A percentile compares a stretch with the other conserved stretches of the same genome.
phyloP scores from a whole-genome alignment of 305 asterid genomes.

The Euphrasia arctica region DNA sequence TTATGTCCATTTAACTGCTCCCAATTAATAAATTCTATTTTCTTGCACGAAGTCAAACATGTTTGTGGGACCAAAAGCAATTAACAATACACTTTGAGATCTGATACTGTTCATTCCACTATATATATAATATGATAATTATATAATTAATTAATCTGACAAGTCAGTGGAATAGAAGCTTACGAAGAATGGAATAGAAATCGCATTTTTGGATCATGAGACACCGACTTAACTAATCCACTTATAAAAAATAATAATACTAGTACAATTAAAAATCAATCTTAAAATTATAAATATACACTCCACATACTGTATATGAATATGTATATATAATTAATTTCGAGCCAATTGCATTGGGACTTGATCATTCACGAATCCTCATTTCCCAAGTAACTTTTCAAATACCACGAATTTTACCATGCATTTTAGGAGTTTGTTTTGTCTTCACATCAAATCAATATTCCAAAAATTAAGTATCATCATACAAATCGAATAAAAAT shows the following conservation, averaged over 20 bases:
- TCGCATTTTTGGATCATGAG: conserved; percentile 81
- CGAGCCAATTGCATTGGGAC: conserved; percentile 50
- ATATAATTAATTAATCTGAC: conserved; percentile 51
- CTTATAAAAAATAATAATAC: conserved; percentile 10
- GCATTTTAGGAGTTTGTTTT: not conserved
- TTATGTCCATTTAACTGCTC: too few relatives aligned
- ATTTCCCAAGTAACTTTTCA: conserved; percentile 42
- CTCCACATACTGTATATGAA: too few relatives aligned
- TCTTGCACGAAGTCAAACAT: too few relatives aligned
- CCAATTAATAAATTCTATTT: too few relatives aligned
- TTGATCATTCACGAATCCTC: conserved; percentile 35
- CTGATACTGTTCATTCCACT: too few relatives aligned
- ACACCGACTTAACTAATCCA: conserved; percentile 41
- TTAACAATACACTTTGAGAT: not conserved
- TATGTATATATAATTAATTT: not conserved
- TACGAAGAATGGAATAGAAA: conserved; percentile 89
- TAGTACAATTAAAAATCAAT: not conserved
- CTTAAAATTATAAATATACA: too few relatives aligned
- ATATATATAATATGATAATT: not conserved
- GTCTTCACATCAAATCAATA: too few relatives aligned
- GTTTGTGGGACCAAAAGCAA: not conserved
- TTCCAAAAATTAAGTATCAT: too few relatives aligned
- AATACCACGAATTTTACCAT: conserved; percentile 26
- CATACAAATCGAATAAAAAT: too few relatives aligned
- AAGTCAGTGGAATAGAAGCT: conserved; percentile 96